These are phyloP conservation scores for Kluyveromyces sp. DNA, from an alignment of 1,139 yeast genomes.

Conservation along the genomic window DNA sequence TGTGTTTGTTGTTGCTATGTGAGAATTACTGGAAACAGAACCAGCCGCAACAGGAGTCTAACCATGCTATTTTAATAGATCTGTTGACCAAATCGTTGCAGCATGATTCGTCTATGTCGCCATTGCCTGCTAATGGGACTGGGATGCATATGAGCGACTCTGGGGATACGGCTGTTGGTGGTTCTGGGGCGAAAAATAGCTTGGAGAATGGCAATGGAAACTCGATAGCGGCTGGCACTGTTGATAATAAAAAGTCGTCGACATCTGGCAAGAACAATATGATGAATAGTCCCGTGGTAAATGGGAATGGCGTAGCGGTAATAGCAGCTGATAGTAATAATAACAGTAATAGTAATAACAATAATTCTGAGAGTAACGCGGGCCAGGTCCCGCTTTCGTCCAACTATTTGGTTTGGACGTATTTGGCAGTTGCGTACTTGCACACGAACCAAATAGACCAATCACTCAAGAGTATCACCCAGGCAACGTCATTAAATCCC, in stretches of 20 bases:
- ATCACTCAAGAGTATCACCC: constrained; percentile 4
- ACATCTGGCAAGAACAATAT: too few relatives aligned
- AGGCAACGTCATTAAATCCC: constrained; percentile 4
- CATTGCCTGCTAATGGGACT: neutral
- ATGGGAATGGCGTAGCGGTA: neutral
- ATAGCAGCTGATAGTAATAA: neutral
- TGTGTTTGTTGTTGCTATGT: constrained; percentile 3
- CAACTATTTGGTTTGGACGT: constrained; percentile 11
- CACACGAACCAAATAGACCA: constrained; percentile 5
- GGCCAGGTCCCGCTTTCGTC: neutral
- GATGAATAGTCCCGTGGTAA: too few relatives aligned
- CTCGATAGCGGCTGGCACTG: neutral
- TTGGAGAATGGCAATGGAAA: neutral
- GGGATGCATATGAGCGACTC: constrained; percentile 2
- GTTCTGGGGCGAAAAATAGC: neutral
- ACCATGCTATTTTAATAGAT: constrained; percentile 14
- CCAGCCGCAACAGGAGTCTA: constrained; percentile 4
- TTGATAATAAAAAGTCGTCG: neutral
- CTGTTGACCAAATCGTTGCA: constrained; percentile 11
- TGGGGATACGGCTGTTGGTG: neutral
- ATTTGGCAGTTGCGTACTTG: constrained; percentile 7
- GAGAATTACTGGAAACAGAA: constrained; percentile 4
- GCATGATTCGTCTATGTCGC: constrained; percentile 1
- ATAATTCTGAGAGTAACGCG: neutral
- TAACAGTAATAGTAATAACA: neutral